phyloP scores from a whole-genome alignment of 2,329 filamentous ascomycete genomes.

The Aaosphaeria pasadenensis region DNA sequence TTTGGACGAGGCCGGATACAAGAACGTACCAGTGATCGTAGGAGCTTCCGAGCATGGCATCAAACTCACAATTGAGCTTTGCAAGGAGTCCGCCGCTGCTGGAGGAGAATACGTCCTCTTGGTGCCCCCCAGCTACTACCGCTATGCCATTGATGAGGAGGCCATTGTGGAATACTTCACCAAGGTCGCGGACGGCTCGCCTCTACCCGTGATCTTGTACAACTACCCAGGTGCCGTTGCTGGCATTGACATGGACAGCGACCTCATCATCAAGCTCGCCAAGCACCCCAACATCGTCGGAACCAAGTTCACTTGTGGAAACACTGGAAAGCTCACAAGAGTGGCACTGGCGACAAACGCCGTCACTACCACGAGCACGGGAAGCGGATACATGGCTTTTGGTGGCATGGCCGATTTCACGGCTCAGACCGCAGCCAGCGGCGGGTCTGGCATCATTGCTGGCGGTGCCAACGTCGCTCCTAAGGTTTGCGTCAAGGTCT shows the following conservation, averaged over 20 bases:
- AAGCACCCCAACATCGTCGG: conserved; percentile 81
- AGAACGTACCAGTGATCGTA: conserved; percentile 73
- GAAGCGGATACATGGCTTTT: conserved; percentile 71
- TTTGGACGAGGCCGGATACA: conserved; percentile 76
- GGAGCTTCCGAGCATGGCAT: conserved; percentile 81
- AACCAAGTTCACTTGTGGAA: conserved; percentile 89
- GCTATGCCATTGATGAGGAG: conserved; percentile 69
- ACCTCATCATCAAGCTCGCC: conserved; percentile 76
- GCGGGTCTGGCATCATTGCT: conserved; percentile 80
- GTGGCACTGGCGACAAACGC: conserved; percentile 72
- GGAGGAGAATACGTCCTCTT: conserved; percentile 80
- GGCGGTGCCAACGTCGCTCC: conserved; percentile 84
- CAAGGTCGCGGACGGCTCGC: conserved; percentile 70
- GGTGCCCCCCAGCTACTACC: conserved; percentile 82
- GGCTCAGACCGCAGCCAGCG: conserved; percentile 73
- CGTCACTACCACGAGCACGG: conserved; percentile 56
- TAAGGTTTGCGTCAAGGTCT: conserved; percentile 74
- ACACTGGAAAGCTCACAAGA: conserved; percentile 83
- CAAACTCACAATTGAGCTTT: conserved; percentile 73
- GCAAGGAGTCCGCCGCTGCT: conserved; percentile 61
- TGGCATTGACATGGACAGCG: conserved; percentile 86
- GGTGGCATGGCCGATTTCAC: conserved; percentile 88
- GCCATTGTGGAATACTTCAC: conserved; percentile 72
- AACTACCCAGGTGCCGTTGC: conserved; percentile 88
- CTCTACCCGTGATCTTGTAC: conserved; percentile 79